Evolutionary conservation across 176 grass and related monocot species (phyloP).

Genomic region (Eragrostis curvula): DNA sequence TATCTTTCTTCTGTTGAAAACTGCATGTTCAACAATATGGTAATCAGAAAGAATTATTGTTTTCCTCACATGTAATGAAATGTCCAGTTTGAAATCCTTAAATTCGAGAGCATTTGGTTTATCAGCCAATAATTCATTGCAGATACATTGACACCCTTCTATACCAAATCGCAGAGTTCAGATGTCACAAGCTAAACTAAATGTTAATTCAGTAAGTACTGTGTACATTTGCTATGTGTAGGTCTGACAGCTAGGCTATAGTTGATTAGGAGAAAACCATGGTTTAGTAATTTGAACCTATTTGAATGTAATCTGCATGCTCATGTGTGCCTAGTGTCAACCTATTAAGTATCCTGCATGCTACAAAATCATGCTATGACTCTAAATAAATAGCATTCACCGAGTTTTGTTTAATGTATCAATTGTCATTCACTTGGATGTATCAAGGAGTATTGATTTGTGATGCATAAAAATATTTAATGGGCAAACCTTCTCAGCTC

Average conservation of each 20-base stretch:
- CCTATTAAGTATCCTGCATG: slow-evolving; percentile 14
- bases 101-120: slow-evolving; percentile 59
- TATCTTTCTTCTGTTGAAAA: slow-evolving; percentile 43
- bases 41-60: slow-evolving; percentile 19
- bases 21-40: slow-evolving; percentile 26
- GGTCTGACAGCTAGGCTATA: slow-evolving; percentile 30
- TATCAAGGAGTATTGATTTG: not conserved
- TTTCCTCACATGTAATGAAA: slow-evolving; percentile 30
- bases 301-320: slow-evolving; percentile 34
- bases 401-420: slow-evolving; percentile 18
- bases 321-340: slow-evolving; percentile 25
- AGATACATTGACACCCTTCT: slow-evolving; percentile 61
- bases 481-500: slow-evolving; percentile 21
- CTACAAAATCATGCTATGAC: slow-evolving; percentile 7
- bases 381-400: slow-evolving; percentile 16
- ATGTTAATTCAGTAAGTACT: slow-evolving; percentile 56
- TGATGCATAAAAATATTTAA: not conserved
- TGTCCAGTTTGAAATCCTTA: slow-evolving; percentile 40
- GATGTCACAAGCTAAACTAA: slow-evolving; percentile 59
- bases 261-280: slow-evolving; percentile 44
- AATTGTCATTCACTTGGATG: slow-evolving; percentile 33
- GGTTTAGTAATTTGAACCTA: slow-evolving; percentile 28
- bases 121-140: slow-evolving; percentile 58
- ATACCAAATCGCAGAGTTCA: slow-evolving; percentile 64
- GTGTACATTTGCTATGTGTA: slow-evolving; percentile 51